Conservation (phyloP, 176 grass and related monocot genomes). For the Triticum monococcum region DNA sequence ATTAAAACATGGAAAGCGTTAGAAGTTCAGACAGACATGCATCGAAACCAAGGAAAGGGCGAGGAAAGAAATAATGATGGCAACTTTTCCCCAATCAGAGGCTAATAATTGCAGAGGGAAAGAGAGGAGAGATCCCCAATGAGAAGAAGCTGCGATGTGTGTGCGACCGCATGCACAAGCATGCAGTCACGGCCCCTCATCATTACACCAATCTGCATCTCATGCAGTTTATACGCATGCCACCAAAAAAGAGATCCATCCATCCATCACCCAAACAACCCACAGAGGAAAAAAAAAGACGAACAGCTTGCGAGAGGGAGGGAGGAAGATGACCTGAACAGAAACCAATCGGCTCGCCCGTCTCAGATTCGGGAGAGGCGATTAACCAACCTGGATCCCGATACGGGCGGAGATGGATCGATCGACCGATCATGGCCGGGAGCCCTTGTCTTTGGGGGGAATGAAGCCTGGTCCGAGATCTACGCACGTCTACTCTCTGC, state of each 20-base stretch:
- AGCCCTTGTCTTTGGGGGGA: conserved; percentile 71
- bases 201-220: conserved; percentile 69
- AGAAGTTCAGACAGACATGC: background rate
- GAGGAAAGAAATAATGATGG: conserved; percentile 29
- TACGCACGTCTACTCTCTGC: conserved; percentile 15
- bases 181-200: conserved; percentile 48
- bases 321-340: background rate
- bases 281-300: background rate
- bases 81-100: conserved; percentile 29
- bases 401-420: background rate
- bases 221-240: conserved; percentile 42
- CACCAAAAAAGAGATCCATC: conserved; percentile 10
- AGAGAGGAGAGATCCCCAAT: conserved; percentile 18
- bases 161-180: conserved; percentile 28
- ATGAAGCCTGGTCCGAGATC: conserved; percentile 98
- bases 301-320: too few species aligned
- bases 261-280: background rate
- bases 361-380: conserved; percentile 9
- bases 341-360: conserved; percentile 6
- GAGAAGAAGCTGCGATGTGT: conserved; percentile 18
- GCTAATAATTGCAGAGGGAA: conserved; percentile 43
- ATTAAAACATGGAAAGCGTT: background rate
- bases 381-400: background rate
- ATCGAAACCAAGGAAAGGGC: background rate
- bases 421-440: conserved; percentile 32